Evolutionary conservation across 306 rosid species (phyloP), one percentile per base, ranked within the genome.

Genomic region (Prosopis cineraria): DNA sequence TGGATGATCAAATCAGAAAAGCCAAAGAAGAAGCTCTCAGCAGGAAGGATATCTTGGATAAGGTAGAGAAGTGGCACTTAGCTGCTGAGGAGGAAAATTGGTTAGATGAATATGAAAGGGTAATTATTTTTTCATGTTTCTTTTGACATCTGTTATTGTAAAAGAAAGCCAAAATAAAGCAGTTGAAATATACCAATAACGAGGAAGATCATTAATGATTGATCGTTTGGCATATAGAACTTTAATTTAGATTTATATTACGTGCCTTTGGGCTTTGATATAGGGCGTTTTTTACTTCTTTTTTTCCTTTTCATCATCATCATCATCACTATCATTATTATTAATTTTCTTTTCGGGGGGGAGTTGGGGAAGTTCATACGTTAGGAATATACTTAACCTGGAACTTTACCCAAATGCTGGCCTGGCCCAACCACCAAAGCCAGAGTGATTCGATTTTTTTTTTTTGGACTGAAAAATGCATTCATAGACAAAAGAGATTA

Each of bases 41-140:
- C 81, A 85, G 97, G 82, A 90, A 88, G 82, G 98, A 94, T 77
- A 94, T 94, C 78, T 78, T 94, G 89, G 98, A 94, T 75, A 92
- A 83, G 87, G 89, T 88, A 72, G 96, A 90, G 82, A 94, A 92
- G 81, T 92, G 97, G 95, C 90, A 84, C 78, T 84, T 89, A 70
- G 91, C 97, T 14, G 89, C 84, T 47, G 93, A 92, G 84, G 97
- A 94, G 90, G 98, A 94, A 81, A 94, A 89, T 76, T 94, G 98
- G 98, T 88, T 94, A 69, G 96, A 90, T 74, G 97, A 92, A 78
- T 94, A 92, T 65, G 98, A 94, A 90, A 94, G 87, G 97, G 98
- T 94, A 87, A 72, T 10, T 19, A 11, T 53, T 29, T 45, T 55
- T 29, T 69, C 27, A 39, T 59, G 50, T 62, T 63, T 73, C 6